Percentiles rank a stretch among this genome's conserved stretches.
Conservation (phyloP, 139 green algal genomes). For the Pseudopediastrum boryanum region DNA sequence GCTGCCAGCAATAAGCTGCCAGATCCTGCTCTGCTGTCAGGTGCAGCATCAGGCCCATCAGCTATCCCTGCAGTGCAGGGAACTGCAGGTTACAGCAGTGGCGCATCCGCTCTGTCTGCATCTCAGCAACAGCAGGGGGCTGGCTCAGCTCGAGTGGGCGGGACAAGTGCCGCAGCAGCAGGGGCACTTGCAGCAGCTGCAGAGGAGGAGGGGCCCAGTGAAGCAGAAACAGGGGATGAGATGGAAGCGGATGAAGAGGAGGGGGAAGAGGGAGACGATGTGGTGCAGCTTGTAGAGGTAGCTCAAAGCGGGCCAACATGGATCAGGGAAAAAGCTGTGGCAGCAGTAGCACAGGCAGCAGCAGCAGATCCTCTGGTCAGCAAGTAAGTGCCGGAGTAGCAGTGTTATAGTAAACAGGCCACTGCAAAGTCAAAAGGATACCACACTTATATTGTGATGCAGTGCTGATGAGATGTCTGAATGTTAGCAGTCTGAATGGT, state of each 20-base stretch:
- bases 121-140: slow-evolving; percentile 16
- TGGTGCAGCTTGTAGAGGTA: slow-evolving; percentile 30
- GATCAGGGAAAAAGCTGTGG: slow-evolving; percentile 32
- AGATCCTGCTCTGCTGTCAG: background rate
- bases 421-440: no score
- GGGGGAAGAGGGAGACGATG: slow-evolving; percentile 15
- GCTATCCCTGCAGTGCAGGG: no score
- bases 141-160: background rate
- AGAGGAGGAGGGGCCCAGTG: background rate
- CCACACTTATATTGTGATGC: no score
- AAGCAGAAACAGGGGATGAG: background rate
- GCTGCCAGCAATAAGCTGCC: slow-evolving; percentile 20
- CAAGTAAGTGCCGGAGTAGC: no score
- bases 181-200: background rate
- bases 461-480: no score
- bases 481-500: no score
- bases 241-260: background rate
- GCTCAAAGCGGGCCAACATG: background rate
- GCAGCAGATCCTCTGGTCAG: slow-evolving; percentile 24
- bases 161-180: background rate
- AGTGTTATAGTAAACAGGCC: no score
- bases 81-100: no score
- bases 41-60: background rate
- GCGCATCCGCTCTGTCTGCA: no score
- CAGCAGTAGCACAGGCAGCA: slow-evolving; percentile 29